Evolutionary conservation across 1,139 yeast species (phyloP).

Genomic region (Candida sp.): DNA sequence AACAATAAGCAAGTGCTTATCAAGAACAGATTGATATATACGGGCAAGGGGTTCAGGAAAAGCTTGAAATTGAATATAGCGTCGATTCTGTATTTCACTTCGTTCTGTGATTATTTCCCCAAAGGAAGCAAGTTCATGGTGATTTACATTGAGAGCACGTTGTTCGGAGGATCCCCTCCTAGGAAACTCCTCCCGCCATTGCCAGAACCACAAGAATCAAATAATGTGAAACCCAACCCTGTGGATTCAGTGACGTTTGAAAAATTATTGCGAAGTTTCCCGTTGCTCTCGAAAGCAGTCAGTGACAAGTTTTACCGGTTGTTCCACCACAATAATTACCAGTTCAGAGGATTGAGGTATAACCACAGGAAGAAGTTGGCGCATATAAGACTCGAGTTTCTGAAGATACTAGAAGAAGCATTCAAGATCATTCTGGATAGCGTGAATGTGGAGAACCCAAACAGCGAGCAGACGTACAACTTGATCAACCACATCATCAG

Average conservation of each 20-base stretch:
- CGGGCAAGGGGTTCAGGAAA: constrained; percentile 61
- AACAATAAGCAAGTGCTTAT: constrained; percentile 63
- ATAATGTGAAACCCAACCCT: not conserved
- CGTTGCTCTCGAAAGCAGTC: constrained; percentile 48
- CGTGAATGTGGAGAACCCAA: constrained; percentile 38
- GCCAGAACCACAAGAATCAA: constrained; percentile 2
- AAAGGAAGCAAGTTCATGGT: constrained; percentile 55
- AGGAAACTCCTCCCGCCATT: constrained; percentile 5
- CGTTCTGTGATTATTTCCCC: constrained; percentile 52
- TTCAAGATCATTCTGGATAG: constrained; percentile 44
- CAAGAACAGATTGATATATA: constrained; percentile 57
- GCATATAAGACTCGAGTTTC: constrained; percentile 36
- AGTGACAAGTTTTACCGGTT: constrained; percentile 49
- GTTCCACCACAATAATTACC: constrained; percentile 48
- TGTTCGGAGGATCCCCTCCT: constrained; percentile 38
- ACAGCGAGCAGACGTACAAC: constrained; percentile 39
- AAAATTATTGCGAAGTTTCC: constrained; percentile 49
- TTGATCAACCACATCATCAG: constrained; percentile 33
- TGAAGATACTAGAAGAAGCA: constrained; percentile 39
- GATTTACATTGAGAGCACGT: constrained; percentile 54
- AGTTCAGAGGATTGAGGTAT: constrained; percentile 35
- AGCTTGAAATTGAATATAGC: constrained; percentile 50
- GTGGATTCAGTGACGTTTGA: constrained; percentile 36
- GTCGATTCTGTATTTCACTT: constrained; percentile 44
- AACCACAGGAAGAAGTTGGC: constrained; percentile 31